Evolutionary conservation across 306 rosid species (phyloP), one percentile per base, ranked within the genome.

Genomic region (Hippophae gyantsensis): DNA sequence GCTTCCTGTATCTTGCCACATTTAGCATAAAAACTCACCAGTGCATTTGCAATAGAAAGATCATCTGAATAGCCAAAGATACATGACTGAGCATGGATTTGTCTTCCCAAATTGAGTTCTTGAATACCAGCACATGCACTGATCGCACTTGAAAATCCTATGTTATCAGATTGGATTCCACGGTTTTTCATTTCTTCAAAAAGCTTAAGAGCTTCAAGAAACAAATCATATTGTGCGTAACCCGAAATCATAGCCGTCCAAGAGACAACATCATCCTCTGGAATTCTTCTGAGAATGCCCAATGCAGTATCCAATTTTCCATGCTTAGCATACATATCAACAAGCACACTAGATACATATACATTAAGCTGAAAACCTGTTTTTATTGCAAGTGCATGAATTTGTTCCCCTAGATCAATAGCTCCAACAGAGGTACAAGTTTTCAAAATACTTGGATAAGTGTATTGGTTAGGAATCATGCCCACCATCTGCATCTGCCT

Each of bases 241-340:
- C 97, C 97, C 26, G 95, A 82, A 69, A 89, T 77, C 97, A 89
- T 84, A 56, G 97, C 88, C 58, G 97, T 86, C 94, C 97, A 86
- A 2, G 94, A 82, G 59, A 86, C 89, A 55, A 82, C 78, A 52
- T 90, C 97, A 1, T 84, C 67, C 48, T 79, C 88, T 62, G 73
- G 65, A 41, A 80, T 68, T 66, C 84, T 66, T 66, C 79, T 77
- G 52, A 80, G 86, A 48, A 90, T 84, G 64, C 69, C 58, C 51
- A 80, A 72, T 43, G 94, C 97, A 65, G 71, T 64, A 58, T 78
- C 82, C 49, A 90, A 57, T 66, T 82, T 74, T 75, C 94, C 88
- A 61, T 63, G 86, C 74, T 90, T 86, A 53, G 90, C 86, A 77
- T 86, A 84, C 97, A 90, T 80, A 74, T 90, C 95, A 42, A 86